Evolutionary conservation across 257 asterid species (phyloP).

Genomic region (Apocynum venetum): DNA sequence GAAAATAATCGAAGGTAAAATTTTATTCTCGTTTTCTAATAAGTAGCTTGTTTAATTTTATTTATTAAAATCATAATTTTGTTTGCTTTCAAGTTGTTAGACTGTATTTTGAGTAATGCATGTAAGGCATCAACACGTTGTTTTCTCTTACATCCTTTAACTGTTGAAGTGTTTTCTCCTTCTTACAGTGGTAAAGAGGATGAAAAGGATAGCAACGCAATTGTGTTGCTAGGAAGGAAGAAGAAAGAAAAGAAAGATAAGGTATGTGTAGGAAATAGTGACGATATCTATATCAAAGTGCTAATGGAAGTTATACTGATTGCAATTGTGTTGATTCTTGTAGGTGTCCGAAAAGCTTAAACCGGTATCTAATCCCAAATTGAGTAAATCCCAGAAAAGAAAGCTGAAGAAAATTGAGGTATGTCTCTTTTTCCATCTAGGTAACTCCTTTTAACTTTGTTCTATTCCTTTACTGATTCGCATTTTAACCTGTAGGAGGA

Average conservation of each 20-base stretch:
- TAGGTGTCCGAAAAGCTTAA: slow-evolving; percentile 35
- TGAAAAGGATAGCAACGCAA: slow-evolving; percentile 37
- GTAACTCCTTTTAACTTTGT: background rate
- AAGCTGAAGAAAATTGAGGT: slow-evolving; percentile 84
- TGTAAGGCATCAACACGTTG: too few species aligned
- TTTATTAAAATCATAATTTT: background rate
- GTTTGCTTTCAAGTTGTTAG: background rate
- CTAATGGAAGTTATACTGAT: background rate
- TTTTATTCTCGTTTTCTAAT: too few species aligned
- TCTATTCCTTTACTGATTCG: background rate
- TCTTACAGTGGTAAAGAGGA: slow-evolving; percentile 15
- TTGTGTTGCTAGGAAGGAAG: slow-evolving; percentile 45
- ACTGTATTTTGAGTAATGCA: background rate
- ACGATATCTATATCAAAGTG: background rate
- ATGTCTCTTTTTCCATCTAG: slow-evolving; percentile 12
- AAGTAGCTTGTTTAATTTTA: background rate
- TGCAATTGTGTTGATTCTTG: background rate
- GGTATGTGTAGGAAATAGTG: slow-evolving; percentile 25
- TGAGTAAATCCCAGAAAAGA: slow-evolving; percentile 75
- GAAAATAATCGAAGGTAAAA: background rate
- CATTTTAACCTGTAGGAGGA: slow-evolving; percentile 57
- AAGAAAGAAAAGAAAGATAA: slow-evolving; percentile 40
- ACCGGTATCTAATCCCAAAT: slow-evolving; percentile 30
- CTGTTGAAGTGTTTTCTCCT: background rate
- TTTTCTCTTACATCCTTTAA: background rate